phyloP scores from a whole-genome alignment of 768 basidiomycete species.

The Lactarius hengduanensis region DNA sequence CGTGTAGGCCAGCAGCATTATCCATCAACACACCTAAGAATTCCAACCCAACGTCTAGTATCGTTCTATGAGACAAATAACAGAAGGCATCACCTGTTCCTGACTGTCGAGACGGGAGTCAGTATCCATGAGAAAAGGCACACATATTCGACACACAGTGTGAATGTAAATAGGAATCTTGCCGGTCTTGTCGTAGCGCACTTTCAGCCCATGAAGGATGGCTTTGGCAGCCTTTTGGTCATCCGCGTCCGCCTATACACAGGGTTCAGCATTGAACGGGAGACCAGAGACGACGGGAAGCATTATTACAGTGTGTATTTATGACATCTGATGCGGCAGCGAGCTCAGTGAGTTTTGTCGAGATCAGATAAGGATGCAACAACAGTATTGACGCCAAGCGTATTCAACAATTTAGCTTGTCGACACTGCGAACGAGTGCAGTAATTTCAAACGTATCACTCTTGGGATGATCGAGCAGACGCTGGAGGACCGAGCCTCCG shows the following conservation, averaged over 20 bases:
- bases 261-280: slow-evolving; percentile 8
- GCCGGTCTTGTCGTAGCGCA: slow-evolving; percentile 43
- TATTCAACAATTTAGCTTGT: slow-evolving; percentile 44
- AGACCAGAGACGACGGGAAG: not conserved
- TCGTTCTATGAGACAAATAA: not conserved
- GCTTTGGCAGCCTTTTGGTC: slow-evolving; percentile 45
- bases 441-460: slow-evolving; percentile 41
- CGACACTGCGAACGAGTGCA: slow-evolving; percentile 44
- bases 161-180: slow-evolving; percentile 54
- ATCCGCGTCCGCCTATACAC: slow-evolving; percentile 46
- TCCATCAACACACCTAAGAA: slow-evolving; percentile 42
- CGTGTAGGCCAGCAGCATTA: slow-evolving; percentile 43
- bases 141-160: slow-evolving; percentile 44
- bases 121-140: not conserved
- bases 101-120: slow-evolving; percentile 20
- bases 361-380: slow-evolving; percentile 48
- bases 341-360: slow-evolving; percentile 42
- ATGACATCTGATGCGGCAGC: slow-evolving; percentile 47
- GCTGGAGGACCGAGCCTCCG: slow-evolving; percentile 47
- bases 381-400: slow-evolving; percentile 32
- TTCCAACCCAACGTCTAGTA: too few relatives aligned
- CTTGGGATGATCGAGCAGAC: slow-evolving; percentile 42
- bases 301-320: slow-evolving; percentile 39
- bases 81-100: slow-evolving; percentile 10
- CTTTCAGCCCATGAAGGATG: slow-evolving; percentile 53